Base-by-base conservation (phyloP, 768 basidiomycete species). In the Boletellus ananas region DNA sequence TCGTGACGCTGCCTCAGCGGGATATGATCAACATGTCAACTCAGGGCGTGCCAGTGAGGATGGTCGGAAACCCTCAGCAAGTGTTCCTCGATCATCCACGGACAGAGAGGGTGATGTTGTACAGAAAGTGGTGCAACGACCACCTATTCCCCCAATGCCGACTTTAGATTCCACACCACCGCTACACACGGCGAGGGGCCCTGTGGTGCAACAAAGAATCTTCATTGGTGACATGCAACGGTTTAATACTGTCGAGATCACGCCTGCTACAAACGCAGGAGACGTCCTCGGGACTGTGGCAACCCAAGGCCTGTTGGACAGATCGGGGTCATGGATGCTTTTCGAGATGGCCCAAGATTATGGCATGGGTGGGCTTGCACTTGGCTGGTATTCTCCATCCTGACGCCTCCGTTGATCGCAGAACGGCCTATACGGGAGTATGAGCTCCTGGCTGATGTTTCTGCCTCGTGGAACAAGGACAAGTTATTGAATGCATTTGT, bases 381-480 rank as follows among this genome's bases (percentile, higher is more conserved):
- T 34, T 16, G 6, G 20, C 17, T n/a, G 6, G 29, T 47, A 52
- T 58, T 40, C 29, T 27, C 10, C 37, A 7, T 27, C n/a, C n/a
- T 50, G 36, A 52, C 42, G 52, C 52, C 41, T 51, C 18, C 44
- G 51, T 53, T 34, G 51, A 50, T 45, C 58, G 13, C 62, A 94
- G 95, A 99, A 68, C 86, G 95, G 1, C 94, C 94, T 14, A 74
- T 98, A 33, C 74, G 96, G 47, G 83, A 83, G 64, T 99, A 85
- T 60, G 95, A 99, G 65, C 70, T 85, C n/a, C 64, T 96, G 1
- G 70, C 78, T 7, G 87, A 90, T 50, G 78, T 97, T 27, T 80
- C 85, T 55, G 80, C 83, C 17, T 87, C 91, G 3, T 99, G 95
- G 94, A 85, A 93, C 67, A 84, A 83, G 63, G 83, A 89, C 56